Conservation (phyloP, 441 rosid genomes). For the Macaranga tanarius region DNA sequence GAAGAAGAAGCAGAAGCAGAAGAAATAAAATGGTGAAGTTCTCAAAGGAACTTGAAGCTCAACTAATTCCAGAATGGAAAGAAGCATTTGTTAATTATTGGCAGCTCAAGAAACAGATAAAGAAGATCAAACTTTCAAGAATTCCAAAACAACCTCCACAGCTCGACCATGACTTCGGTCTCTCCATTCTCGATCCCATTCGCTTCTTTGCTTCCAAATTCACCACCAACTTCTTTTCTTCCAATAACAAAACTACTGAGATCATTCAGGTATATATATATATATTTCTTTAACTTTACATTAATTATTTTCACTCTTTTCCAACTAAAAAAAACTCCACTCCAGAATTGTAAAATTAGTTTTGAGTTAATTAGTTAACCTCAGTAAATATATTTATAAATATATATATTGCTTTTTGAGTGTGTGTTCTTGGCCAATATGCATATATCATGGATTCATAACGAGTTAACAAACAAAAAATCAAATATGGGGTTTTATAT, state of each 20-base stretch:
- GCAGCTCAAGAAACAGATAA: conserved; percentile 82
- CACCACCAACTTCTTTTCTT: conserved; percentile 23
- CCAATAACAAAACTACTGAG: conserved; percentile 34
- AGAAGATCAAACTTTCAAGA: conserved; percentile 62
- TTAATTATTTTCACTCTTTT: no score
- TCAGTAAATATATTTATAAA: no score
- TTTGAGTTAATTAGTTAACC: no score
- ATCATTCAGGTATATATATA: conserved; percentile 55
- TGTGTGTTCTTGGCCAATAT: not conserved
- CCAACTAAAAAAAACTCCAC: no score
- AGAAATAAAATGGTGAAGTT: conserved; percentile 83
- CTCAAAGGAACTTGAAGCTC: conserved; percentile 94
- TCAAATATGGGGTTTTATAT: not conserved
- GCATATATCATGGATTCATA: no score
- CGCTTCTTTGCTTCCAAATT: conserved; percentile 37
- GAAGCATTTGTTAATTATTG: conserved; percentile 91
- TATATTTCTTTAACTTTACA: not conserved
- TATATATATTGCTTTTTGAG: no score
- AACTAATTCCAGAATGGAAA: conserved; percentile 96
- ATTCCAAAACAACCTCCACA: conserved; percentile 41
- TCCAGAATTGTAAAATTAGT: no score
- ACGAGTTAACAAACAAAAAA: no score
- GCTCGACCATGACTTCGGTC: conserved; percentile 34
- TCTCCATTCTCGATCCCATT: conserved; percentile 56
- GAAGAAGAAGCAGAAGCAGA: not conserved